Evolutionary conservation across 1,284 basidiomycete species (phyloP), one percentile per base, ranked within the genome.

Genomic region (Sphaerobolus stellatus): DNA sequence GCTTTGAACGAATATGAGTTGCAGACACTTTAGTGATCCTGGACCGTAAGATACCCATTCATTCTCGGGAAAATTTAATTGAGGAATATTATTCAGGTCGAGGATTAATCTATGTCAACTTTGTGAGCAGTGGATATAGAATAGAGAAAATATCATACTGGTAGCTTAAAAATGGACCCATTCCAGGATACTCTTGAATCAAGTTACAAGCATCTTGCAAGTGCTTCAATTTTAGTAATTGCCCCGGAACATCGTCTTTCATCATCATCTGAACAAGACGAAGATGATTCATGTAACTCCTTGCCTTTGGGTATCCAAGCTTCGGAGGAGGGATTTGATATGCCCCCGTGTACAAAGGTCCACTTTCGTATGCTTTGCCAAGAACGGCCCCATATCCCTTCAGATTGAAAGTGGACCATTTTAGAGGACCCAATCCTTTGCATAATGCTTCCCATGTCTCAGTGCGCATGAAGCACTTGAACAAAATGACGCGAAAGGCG

Each of bases 21-120:
- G 24, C n/a, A 87, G 71, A 2, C 85, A 84, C 20, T 76, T 77
- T 29, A 68, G 68, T 2, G 83, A 78, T 1, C 85, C 84, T 13
- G 77, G 73, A 2, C 85, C 82, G 48, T 82, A 71, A 30, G 83
- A 73, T 33, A 84, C 83, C 52, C 85, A 84, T 62, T 87, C 84
- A 55, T 77, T 69, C 34, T 75, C 74, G 54, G 78, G 77, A 59
- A 84, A 85, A 59, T 83, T 76, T 46, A 86, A 64, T 41, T 70
- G 64, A 4, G 72, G 64, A 16, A 70, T 68, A 66, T 76, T 73
- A 56, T 76, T 76, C 3, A 77, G 65, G 58, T 77, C 75, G 25
- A 77, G 69, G 22, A 73, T 59, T 5, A 76, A 65, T 54, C 73
- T 75, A 54, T 22, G 18, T 20, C 22, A 31, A 24, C 8, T 18